Conservation (phyloP, 1,284 basidiomycete genomes). For the Trametes hirsuta region DNA sequence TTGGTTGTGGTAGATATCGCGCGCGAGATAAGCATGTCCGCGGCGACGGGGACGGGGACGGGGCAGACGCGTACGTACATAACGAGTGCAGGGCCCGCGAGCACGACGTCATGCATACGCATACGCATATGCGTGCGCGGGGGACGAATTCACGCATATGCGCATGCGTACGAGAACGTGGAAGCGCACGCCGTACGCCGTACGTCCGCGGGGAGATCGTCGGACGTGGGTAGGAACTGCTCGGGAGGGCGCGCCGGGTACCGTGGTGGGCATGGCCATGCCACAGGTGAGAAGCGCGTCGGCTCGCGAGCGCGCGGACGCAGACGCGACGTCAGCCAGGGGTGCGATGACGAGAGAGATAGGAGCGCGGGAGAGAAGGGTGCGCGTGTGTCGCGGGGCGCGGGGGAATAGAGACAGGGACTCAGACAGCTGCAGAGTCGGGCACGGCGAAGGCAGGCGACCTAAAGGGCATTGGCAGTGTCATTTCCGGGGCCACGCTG, state of each 20-base stretch:
- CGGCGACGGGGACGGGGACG: too few relatives aligned
- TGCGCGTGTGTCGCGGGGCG: neutral
- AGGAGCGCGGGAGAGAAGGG: neutral
- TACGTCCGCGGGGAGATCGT: conserved; percentile 11
- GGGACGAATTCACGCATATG: too few relatives aligned
- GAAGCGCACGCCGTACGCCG: neutral
- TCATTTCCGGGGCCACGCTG: neutral
- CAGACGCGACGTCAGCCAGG: neutral
- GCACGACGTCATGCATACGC: too few relatives aligned
- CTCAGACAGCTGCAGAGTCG: neutral
- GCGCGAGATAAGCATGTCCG: too few relatives aligned
- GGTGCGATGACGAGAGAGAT: neutral
- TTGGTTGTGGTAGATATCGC: too few relatives aligned
- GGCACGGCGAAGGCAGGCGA: neutral
- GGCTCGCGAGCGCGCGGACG: neutral
- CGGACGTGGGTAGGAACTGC: neutral
- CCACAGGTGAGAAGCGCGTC: neutral
- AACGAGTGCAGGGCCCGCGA: too few relatives aligned
- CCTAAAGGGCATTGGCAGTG: neutral
- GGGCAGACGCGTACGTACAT: too few relatives aligned
- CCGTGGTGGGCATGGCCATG: neutral
- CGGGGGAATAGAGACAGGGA: neutral
- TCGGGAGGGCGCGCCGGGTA: conserved; percentile 5
- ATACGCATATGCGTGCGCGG: too few relatives aligned
- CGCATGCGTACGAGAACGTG: neutral